Base-by-base conservation (phyloP, 768 basidiomycete genomes). In the Leccinum longicurvipes region DNA sequence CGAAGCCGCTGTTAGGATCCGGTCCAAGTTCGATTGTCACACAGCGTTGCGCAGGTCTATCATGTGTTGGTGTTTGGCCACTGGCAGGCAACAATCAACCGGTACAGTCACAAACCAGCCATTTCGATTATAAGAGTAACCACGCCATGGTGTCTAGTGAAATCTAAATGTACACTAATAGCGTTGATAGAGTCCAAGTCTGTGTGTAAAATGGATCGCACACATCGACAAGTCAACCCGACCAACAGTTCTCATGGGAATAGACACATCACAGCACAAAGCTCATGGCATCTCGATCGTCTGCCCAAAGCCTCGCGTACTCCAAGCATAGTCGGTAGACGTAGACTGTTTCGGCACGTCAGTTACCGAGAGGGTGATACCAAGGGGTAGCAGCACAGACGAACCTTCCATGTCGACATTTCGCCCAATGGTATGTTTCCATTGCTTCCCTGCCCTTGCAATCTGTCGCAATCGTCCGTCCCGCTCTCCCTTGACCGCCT, bases 381-480 rank as follows among this genome's bases (percentile, higher is more conserved):
- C 23, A 24, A 31, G 32, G 17, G 8, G 42, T 19, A 51, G 49
- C 29, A 19, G 2, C 36, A 12, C 24, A 8, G 21, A 74, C 84
- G 59, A 58, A 92, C 93, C 88, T 82, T 98, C 92, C 90, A 97
- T 93, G 74, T 98, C 96, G 53, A 87, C 77, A 53, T 81, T 84
- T 49, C 96, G 74, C 25, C 91, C 92, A 19, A 92, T 80, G 1
- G 84, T 89, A 63, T 83, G 81, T 71, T 89, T 93, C 96, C 96
- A 98, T 56, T 90, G 82, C 66, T 93, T 86, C n/a, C 96, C 95
- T 2, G 93, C 92, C 42, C 86, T 76, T 0, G 96, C 95, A 36
- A 98, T 96, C 62, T 90, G 81, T 36, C 85, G 77, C 53, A 94
- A 73, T 47, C 86, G 79, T 25, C 76, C 75, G 66, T 96, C 92